phyloP scores from a whole-genome alignment of 2,329 filamentous ascomycete species.

The Leptographium procerum region DNA sequence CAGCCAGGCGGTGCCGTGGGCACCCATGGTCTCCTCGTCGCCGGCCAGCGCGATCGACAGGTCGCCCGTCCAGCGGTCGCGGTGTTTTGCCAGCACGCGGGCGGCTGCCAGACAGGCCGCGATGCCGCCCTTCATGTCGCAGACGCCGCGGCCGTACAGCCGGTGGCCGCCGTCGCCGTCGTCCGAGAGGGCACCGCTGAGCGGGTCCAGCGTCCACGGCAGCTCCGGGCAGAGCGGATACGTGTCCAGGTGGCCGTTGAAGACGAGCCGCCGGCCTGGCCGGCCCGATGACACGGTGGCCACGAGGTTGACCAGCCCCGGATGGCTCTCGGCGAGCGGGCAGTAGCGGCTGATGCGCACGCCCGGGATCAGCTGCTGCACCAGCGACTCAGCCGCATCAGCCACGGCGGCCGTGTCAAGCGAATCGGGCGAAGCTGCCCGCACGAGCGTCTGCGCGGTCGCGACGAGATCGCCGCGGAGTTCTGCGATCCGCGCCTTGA shows the following conservation, averaged over 20 bases:
- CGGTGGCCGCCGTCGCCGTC: too few relatives aligned
- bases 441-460: not conserved
- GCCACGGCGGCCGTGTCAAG: not conserved
- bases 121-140: conserved; percentile 1
- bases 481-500: not conserved
- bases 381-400: not conserved
- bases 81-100: not conserved
- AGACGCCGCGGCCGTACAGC: not conserved
- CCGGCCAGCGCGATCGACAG: not conserved
- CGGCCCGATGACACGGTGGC: not conserved
- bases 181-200: not conserved
- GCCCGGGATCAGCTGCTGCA: not conserved
- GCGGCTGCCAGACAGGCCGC: not conserved
- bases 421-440: not conserved
- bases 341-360: not conserved
- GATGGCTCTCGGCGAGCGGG: too few relatives aligned
- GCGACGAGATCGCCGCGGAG: not conserved
- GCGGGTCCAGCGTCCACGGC: not conserved
- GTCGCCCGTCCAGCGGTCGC: not conserved
- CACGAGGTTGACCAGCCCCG: not conserved
- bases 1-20: not conserved
- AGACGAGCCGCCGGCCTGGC: not conserved
- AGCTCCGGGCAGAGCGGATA: not conserved
- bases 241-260: not conserved
- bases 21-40: not conserved